A percentile compares a stretch with the other conserved stretches of the same genome.
phyloP scores from a whole-genome alignment of 352 stramenopile species.

The Phytophthora kernoviae region DNA sequence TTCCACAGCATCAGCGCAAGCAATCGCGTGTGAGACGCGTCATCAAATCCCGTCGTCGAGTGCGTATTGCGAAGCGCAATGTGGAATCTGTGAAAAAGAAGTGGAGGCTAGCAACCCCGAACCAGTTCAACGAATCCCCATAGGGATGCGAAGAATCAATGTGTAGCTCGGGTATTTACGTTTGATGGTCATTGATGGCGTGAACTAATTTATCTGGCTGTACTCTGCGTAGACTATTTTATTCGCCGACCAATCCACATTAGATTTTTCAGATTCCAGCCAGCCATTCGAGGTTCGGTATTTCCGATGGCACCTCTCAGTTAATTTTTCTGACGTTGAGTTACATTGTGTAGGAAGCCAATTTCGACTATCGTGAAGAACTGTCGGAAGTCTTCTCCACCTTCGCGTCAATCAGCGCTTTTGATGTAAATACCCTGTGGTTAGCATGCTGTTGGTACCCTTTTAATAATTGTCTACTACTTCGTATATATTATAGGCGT shows the following conservation, averaged over 20 bases:
- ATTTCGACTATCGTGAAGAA: conserved; percentile 52
- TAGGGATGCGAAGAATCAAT: conserved; percentile 24
- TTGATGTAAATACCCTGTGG: conserved; percentile 40
- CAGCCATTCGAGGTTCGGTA: conserved; percentile 30
- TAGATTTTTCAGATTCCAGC: conserved; percentile 30
- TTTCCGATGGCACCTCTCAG: neutral
- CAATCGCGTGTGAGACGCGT: conserved; percentile 21
- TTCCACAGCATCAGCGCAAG: conserved; percentile 7
- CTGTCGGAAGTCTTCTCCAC: conserved; percentile 49
- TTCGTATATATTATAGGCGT: conserved; percentile 19
- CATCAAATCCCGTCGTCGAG: conserved; percentile 24
- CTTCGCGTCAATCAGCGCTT: conserved; percentile 43
- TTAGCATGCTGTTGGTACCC: neutral
- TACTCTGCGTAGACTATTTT: conserved; percentile 27
- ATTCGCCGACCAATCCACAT: conserved; percentile 29
- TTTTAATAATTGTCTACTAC: neutral
- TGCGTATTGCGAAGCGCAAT: conserved; percentile 4
- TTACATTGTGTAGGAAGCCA: conserved; percentile 20
- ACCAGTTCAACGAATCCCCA: conserved; percentile 8
- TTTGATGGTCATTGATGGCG: neutral
- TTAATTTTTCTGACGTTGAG: conserved; percentile 4
- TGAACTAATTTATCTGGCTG: neutral
- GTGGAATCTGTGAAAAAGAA: conserved; percentile 4
- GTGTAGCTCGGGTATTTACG: conserved; percentile 15
- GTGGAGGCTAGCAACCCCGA: conserved; percentile 15